Conservation (phyloP, 495 filamentous ascomycete species). For the Sporormia fimetaria region DNA sequence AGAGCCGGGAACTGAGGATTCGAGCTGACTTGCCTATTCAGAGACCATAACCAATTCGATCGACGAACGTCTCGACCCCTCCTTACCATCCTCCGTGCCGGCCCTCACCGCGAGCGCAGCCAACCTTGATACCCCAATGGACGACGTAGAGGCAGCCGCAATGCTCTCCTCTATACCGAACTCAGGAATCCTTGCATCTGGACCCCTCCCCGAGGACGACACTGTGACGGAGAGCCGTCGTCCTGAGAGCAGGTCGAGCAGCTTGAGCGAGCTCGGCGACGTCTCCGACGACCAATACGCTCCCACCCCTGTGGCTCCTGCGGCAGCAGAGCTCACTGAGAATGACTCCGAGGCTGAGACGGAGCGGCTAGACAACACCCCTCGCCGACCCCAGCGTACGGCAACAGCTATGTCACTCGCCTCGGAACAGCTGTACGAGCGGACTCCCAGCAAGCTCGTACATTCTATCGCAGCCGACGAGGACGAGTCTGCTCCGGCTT, state of each 20-base stretch:
- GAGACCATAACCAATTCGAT: constrained; percentile 7
- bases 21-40: neutral
- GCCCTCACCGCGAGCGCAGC: constrained; percentile 7
- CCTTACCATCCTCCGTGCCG: constrained; percentile 1
- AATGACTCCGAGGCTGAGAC: constrained; percentile 98
- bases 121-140: neutral
- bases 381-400: constrained; percentile 45
- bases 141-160: no score
- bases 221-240: no score
- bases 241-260: constrained; percentile 45
- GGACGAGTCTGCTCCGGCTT: constrained; percentile 16
- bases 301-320: constrained; percentile 13
- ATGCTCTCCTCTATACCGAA: constrained; percentile 7
- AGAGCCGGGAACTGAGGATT: constrained; percentile 1
- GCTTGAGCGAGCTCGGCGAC: constrained; percentile 89
- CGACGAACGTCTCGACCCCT: constrained; percentile 8
- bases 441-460: constrained; percentile 31
- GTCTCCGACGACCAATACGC: constrained; percentile 50
- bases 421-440: constrained; percentile 24
- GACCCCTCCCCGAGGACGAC: no score
- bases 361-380: constrained; percentile 86
- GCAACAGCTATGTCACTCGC: constrained; percentile 14
- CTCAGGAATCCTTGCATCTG: constrained; percentile 1
- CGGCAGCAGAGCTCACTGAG: constrained; percentile 35
- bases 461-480: constrained; percentile 13